A percentile compares a stretch with the other conserved stretches of the same genome.
Evolutionary conservation across 768 basidiomycete species (phyloP).

Genomic region (Kwoniella botswanensis): DNA sequence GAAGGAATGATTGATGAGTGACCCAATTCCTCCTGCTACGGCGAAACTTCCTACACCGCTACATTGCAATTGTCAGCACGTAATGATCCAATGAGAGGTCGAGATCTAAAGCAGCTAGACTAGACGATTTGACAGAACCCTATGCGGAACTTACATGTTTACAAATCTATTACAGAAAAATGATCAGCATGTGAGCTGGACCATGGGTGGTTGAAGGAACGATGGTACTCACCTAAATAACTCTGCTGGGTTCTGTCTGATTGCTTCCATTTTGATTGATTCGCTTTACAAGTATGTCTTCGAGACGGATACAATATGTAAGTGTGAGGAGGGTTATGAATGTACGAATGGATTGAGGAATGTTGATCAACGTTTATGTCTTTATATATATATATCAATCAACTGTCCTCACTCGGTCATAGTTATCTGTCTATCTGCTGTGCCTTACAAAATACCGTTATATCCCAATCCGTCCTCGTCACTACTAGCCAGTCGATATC

Average conservation of each 20-base stretch:
- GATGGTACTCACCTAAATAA: slow-evolving; percentile 41
- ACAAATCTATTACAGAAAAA: slow-evolving; percentile 34
- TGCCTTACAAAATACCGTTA: neutral
- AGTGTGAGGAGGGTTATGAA: neutral
- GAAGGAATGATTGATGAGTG: slow-evolving; percentile 55
- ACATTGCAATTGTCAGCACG: neutral
- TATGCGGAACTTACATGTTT: slow-evolving; percentile 45
- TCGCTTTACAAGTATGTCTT: neutral
- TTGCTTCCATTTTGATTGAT: slow-evolving; percentile 44
- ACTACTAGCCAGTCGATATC: neutral
- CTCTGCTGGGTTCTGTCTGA: slow-evolving; percentile 55
- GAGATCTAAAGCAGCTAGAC: no score
- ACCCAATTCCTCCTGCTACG: slow-evolving; percentile 53
- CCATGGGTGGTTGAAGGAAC: neutral
- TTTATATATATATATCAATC: neutral
- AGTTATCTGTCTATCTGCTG: neutral
- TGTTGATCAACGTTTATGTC: neutral
- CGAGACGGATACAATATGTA: neutral
- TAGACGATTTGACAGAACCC: no score
- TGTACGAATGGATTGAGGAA: neutral
- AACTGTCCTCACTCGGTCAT: neutral
- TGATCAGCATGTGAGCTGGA: slow-evolving; percentile 13
- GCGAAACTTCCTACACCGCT: slow-evolving; percentile 50
- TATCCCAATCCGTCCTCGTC: slow-evolving; percentile 17
- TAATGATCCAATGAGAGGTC: no score